Base-by-base conservation (phyloP, 305 asterid species). In the Rubia peregrina region DNA sequence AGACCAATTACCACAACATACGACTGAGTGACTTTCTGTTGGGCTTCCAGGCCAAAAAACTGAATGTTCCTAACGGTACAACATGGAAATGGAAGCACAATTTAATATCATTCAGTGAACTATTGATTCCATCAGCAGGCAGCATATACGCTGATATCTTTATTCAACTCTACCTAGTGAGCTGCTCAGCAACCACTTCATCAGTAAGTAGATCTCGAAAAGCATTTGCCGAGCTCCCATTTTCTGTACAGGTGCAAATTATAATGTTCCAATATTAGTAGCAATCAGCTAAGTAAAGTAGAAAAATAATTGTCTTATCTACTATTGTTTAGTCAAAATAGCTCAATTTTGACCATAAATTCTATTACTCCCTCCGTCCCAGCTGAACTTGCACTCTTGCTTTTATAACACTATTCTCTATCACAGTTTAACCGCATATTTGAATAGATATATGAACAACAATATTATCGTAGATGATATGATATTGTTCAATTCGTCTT, bases 1-100 rank as follows among this genome's bases (percentile, higher is more conserved):
- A 94, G 99, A 72, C 99, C 97, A 87, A 94, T 89, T 68, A 94
- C 90, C 80, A 94, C 96, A 65, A 91, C 96, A 80, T 83, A 93
- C 42, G 97, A 90, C 70, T 84, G 85, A 68, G 87, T 89, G 73
- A 91, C 96, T 77, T 83, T 93, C 81, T 79, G 85, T 80, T 90
- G 96, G 75, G 87, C 76, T 74, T 89, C 96, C 73, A 85, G 79
- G 71, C 96, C 96, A 82, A 93, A 93, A 82, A 93, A 93, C 80
- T 93, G 98, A 80, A 91, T 91, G 79, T 93, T 93, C 92, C 97
- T 93, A 81, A 72, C 57, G 19, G 9, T 60, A 49, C 56, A 73
- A 79, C 77, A 78, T 72, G 74, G 64, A 65, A 62, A 13, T 40
- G 30, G 67, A 59, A 66, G 44, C 48, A 43, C 5, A 43, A 21